Conservation (phyloP, 495 filamentous ascomycete species). For the Hyaloscypha variabilis region DNA sequence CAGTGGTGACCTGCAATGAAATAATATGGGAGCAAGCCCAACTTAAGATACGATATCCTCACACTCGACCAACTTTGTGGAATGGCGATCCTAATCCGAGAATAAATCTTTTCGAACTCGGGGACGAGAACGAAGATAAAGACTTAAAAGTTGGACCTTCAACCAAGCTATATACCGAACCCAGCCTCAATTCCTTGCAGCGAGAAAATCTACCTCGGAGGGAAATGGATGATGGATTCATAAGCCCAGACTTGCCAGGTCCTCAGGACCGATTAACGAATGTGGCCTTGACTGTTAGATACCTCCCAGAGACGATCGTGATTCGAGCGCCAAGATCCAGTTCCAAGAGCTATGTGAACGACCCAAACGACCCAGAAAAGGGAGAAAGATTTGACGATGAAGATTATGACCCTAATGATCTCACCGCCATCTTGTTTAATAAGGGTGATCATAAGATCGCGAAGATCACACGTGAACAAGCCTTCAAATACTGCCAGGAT, state of each 20-base stretch:
- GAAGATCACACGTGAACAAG: not conserved
- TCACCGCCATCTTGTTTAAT: not conserved
- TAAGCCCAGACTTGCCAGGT: not conserved
- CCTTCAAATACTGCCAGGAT: not conserved
- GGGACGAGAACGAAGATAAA: not conserved
- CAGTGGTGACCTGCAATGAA: not conserved
- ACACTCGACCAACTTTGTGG: not conserved
- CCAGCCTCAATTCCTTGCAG: not conserved
- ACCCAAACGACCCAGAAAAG: not conserved
- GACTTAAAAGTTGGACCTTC: not conserved
- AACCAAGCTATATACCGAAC: not conserved
- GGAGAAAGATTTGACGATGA: not conserved
- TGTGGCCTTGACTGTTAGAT: not conserved
- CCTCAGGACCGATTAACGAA: not conserved
- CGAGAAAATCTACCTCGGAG: not conserved
- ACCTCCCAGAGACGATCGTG: not conserved
- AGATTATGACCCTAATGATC: not conserved
- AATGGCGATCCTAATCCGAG: not conserved
- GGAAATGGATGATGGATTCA: not conserved
- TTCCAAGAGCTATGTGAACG: not conserved
- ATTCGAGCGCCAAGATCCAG: not conserved
- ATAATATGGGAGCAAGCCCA: not conserved
- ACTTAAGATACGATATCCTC: not conserved
- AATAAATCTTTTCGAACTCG: not conserved
- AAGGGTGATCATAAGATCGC: not conserved